A percentile compares a stretch with the other conserved stretches of the same genome.
phyloP scores from a whole-genome alignment of 164 flowering plant species.

The Santalum album region DNA sequence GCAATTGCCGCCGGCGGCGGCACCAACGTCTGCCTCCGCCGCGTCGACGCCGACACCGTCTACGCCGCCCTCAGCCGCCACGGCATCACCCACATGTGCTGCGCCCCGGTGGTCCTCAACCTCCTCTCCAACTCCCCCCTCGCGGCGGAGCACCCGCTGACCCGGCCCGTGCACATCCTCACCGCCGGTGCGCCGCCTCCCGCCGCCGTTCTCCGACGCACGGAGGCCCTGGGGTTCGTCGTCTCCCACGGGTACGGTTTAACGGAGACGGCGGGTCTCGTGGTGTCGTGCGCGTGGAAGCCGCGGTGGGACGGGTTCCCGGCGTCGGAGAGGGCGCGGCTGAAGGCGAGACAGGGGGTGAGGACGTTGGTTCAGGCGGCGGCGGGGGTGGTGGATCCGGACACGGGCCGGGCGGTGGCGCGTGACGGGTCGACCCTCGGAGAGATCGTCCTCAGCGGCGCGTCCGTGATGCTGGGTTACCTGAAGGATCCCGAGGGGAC shows the following conservation, averaged over 20 bases:
- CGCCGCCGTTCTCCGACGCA: slow-evolving; percentile 22
- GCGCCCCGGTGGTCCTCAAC: slow-evolving; percentile 53
- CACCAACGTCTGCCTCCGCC: slow-evolving; percentile 43
- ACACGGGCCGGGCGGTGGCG: slow-evolving; percentile 20
- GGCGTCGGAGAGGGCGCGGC: slow-evolving; percentile 25
- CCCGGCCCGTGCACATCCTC: slow-evolving; percentile 25
- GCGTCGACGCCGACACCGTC: slow-evolving; percentile 24
- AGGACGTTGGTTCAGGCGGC: slow-evolving; percentile 18
- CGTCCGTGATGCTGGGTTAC: slow-evolving; percentile 30
- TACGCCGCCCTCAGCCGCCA: slow-evolving; percentile 14
- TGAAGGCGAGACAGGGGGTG: slow-evolving; percentile 51
- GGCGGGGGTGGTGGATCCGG: slow-evolving; percentile 27
- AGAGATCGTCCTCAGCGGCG: slow-evolving; percentile 37
- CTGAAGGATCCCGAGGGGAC: slow-evolving; percentile 29
- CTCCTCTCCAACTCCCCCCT: slow-evolving; percentile 29
- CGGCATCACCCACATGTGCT: slow-evolving; percentile 46
- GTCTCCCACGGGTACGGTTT: slow-evolving; percentile 49
- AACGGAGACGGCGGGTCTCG: slow-evolving; percentile 42
- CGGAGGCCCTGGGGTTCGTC: slow-evolving; percentile 34
- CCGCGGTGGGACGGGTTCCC: slow-evolving; percentile 37
- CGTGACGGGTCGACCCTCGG: slow-evolving; percentile 34
- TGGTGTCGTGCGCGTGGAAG: slow-evolving; percentile 41
- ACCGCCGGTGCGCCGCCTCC: slow-evolving; percentile 62
- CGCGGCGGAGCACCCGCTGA: slow-evolving; percentile 6
- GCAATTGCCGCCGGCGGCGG: slow-evolving; percentile 52